A percentile compares a stretch with the other conserved stretches of the same genome.
Evolutionary conservation across 805 yeast genomes (phyloP).

Genomic region (Metschnikowia henanensis): DNA sequence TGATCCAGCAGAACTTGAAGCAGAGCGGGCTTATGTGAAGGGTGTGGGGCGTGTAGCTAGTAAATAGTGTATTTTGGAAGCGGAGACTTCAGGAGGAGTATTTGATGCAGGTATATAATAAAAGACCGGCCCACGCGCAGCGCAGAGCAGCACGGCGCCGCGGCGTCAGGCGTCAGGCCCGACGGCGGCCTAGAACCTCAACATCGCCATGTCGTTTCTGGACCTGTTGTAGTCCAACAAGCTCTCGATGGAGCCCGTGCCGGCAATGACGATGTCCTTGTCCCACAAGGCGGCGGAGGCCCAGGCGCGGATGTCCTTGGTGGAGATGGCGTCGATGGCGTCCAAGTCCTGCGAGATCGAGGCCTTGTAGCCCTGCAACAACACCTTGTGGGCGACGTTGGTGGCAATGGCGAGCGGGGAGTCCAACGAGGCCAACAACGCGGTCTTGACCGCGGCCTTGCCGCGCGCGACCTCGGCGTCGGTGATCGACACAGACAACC

Average conservation of each 20-base stretch:
- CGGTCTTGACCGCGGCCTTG: conserved; percentile 68
- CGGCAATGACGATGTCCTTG: conserved; percentile 78
- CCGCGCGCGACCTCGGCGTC: conserved; percentile 80
- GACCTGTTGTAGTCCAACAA: conserved; percentile 81
- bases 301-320: conserved; percentile 65
- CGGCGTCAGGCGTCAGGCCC: background rate
- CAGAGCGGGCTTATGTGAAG: conserved; percentile 67
- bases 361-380: conserved; percentile 61
- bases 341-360: conserved; percentile 59
- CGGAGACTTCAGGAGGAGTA: conserved; percentile 24
- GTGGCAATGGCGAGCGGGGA: conserved; percentile 52
- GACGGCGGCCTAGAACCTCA: conserved; percentile 54
- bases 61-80: conserved; percentile 28
- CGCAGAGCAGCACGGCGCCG: too few species aligned
- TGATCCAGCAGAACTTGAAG: conserved; percentile 78
- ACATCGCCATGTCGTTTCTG: conserved; percentile 87
- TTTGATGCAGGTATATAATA: conserved; percentile 21
- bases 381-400: conserved; percentile 58
- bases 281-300: conserved; percentile 78
- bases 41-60: too few species aligned
- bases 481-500: conserved; percentile 72
- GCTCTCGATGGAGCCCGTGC: conserved; percentile 84
- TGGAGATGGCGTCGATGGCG: conserved; percentile 62
- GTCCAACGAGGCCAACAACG: conserved; percentile 50
- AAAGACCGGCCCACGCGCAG: too few species aligned